Base-by-base conservation (phyloP, 2,329 filamentous ascomycete genomes). In the Neonectria hederae region DNA sequence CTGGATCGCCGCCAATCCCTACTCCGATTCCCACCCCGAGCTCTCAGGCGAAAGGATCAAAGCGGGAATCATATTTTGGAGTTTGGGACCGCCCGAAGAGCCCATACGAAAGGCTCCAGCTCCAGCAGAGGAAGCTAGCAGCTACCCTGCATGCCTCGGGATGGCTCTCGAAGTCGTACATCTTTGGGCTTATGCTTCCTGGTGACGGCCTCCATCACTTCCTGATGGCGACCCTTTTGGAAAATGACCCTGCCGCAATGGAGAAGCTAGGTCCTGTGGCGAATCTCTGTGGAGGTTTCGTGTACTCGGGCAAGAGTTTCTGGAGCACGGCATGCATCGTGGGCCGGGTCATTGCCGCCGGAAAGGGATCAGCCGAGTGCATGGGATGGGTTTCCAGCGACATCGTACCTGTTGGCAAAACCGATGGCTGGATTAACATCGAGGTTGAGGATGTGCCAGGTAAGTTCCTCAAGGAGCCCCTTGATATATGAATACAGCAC, bases 311-410 rank as follows among this genome's bases (percentile, higher is more conserved):
- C 2, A 89, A 87, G 79, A 91, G 88, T 65, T 91, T 90, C 74
- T 91, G 89, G 89, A 91, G 88, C 76, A 90, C 86, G 1, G 83
- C 85, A 13, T 90, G 88, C 72, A 82, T 91, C 45, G 84, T 91
- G 10, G 89, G 89, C 4, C 85, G 88, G 28, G 87, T 91, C 3
- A 78, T 91, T 35, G 88, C 88, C 30, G 88, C 88, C 28, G 86
- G 87, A 8, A 84, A 84, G 57, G 88, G 87, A 3, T 85, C 88
- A 17, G 84, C 84, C 0, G 89, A 91, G 73, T 89, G 89, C 73
- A 88, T 91, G 87, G 89, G 89, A 55, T 90, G 89, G 89, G 82
- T 91, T 57, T 89, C 87, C 11, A 89, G 85, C 30, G 85, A 88
- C 57, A 81, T 90, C 19, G 72, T 83, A 2, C 88, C 88, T 0